These are phyloP conservation scores for Aspergillus ibericus DNA, from an alignment of 2,329 filamentous ascomycete species.

Conservation along the genomic window DNA sequence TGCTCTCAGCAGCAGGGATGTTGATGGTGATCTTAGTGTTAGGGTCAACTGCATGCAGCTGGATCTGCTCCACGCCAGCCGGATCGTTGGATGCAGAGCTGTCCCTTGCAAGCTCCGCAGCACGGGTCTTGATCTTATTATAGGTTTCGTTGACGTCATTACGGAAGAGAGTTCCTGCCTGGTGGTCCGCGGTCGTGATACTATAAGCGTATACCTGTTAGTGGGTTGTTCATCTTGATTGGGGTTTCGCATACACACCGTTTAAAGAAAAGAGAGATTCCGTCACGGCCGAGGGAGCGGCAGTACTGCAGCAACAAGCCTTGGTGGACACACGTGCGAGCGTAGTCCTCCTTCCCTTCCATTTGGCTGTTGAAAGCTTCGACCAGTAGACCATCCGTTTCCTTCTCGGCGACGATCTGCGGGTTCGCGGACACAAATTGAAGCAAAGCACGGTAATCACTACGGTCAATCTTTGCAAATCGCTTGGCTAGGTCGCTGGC, in stretches of 20 bases:
- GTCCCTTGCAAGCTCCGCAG: conserved; percentile 69
- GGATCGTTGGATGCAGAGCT: conserved; percentile 52
- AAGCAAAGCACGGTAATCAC: conserved; percentile 71
- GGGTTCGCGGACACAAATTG: conserved; percentile 79
- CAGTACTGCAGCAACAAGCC: conserved; percentile 93
- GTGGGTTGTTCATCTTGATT: background rate
- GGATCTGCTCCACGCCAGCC: conserved; percentile 87
- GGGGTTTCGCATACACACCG: conserved; percentile 48
- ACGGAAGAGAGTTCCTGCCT: conserved; percentile 85
- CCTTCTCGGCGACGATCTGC: conserved; percentile 74
- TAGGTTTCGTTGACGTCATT: conserved; percentile 93
- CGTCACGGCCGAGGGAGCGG: conserved; percentile 81
- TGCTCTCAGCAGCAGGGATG: conserved; percentile 69
- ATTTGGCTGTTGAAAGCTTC: conserved; percentile 89
- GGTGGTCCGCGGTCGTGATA: conserved; percentile 83
- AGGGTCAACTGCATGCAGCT: conserved; percentile 93
- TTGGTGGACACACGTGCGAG: conserved; percentile 88
- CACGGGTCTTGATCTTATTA: conserved; percentile 73
- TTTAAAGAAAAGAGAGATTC: conserved; percentile 92
- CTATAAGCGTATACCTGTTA: conserved; percentile 29
- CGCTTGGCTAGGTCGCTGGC: conserved; percentile 74
- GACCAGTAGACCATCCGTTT: conserved; percentile 87
- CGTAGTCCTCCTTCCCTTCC: conserved; percentile 71
- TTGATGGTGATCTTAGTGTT: conserved; percentile 87
- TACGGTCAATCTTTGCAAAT: conserved; percentile 75